Evolutionary conservation across 1,284 basidiomycete genomes (phyloP).

Genomic region (Rhodotorula sp.): DNA sequence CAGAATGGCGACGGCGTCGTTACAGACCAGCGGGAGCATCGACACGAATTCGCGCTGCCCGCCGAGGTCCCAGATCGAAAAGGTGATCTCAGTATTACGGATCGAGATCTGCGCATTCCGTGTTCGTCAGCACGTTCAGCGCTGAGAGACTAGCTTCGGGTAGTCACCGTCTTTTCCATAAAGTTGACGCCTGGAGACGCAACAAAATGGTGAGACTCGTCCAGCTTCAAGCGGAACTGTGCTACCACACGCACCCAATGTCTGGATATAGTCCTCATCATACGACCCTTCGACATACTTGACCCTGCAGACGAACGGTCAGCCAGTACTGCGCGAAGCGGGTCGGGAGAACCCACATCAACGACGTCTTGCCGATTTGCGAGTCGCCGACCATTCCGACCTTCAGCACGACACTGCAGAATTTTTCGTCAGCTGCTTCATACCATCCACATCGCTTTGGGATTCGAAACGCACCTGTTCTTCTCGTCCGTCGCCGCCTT

Average conservation of each 20-base stretch:
- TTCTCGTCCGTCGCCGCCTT: slow-evolving; percentile 12
- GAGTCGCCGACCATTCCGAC: slow-evolving; percentile 99
- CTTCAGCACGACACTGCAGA: slow-evolving; percentile 77
- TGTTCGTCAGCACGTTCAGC: fast-evolving
- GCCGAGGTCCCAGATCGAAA: slow-evolving; percentile 98
- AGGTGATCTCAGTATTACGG: slow-evolving; percentile 95
- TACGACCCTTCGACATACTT: slow-evolving; percentile 75
- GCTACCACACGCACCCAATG: slow-evolving; percentile 52
- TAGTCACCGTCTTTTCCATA: slow-evolving; percentile 57
- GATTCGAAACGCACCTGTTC: slow-evolving; percentile 14
- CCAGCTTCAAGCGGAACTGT: neutral
- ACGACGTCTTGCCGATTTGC: slow-evolving; percentile 95
- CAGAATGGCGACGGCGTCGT: slow-evolving; percentile 95
- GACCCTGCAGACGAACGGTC: slow-evolving; percentile 26
- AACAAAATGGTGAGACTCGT: neutral
- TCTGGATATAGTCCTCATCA: slow-evolving; percentile 92
- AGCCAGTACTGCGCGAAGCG: too few relatives aligned
- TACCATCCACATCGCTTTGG: too few relatives aligned
- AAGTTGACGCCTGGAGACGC: slow-evolving; percentile 69
- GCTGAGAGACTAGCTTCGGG: too few relatives aligned
- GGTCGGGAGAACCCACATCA: slow-evolving; percentile 57
- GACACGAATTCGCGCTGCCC: slow-evolving; percentile 96
- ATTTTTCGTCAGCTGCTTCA: too few relatives aligned
- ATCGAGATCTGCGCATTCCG: slow-evolving; percentile 64
- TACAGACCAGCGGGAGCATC: slow-evolving; percentile 96